Evolutionary conservation across 1,284 basidiomycete species (phyloP).

Genomic region (Moesziomyces sp.): DNA sequence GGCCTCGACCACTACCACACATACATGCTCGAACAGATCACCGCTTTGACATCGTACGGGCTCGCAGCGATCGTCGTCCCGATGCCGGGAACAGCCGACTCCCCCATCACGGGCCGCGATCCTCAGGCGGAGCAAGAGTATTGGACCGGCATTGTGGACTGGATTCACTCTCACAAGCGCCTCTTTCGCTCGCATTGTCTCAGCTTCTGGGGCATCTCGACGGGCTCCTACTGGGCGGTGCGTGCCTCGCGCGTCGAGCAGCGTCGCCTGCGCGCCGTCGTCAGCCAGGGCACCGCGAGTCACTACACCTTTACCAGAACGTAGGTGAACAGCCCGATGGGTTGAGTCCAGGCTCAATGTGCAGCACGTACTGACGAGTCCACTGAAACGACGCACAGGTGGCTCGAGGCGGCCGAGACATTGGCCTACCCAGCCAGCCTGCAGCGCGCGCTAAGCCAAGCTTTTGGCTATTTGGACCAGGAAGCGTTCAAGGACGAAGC

Average conservation of each 20-base stretch:
- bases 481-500: conserved; percentile 29
- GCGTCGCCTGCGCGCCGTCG: conserved; percentile 14
- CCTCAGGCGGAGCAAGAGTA: conserved; percentile 12
- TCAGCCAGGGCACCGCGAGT: conserved; percentile 44
- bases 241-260: conserved; percentile 26
- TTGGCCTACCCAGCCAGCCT: conserved; percentile 43
- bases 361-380: too few species aligned
- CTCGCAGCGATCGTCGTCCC: conserved; percentile 18
- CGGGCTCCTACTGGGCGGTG: conserved; percentile 43
- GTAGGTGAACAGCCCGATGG: conserved; percentile 11
- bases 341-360: too few species aligned
- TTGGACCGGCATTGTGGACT: conserved; percentile 40
- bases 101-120: conserved; percentile 34
- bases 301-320: conserved; percentile 39
- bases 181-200: conserved; percentile 19
- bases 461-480: conserved; percentile 36
- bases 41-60: conserved; percentile 14
- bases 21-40: conserved; percentile 20
- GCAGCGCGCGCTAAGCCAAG: conserved; percentile 25
- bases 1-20: conserved; percentile 49
- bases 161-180: conserved; percentile 22
- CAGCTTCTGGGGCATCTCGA: conserved; percentile 44
- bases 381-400: conserved; percentile 6
- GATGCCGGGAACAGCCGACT: conserved; percentile 48
- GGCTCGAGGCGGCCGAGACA: conserved; percentile 42